Percentiles rank a stretch among this genome's conserved stretches.
Conservation (phyloP, 768 basidiomycete species). For the Leccinum fibrillosum region DNA sequence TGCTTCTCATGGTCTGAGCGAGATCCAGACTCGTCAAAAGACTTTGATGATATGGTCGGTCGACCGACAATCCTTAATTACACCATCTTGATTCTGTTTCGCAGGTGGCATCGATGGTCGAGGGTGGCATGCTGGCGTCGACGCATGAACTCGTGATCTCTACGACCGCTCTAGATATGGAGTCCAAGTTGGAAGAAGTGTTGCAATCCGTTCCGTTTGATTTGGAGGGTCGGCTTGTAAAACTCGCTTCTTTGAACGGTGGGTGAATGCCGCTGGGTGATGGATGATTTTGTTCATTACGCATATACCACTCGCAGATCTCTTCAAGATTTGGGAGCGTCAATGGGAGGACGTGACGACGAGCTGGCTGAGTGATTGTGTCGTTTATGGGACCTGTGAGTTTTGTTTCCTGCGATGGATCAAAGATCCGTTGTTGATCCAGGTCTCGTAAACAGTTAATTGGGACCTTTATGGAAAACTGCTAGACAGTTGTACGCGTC, state of each 20-base stretch:
- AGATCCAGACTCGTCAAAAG: slow-evolving; percentile 38
- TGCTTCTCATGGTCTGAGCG: slow-evolving; percentile 58
- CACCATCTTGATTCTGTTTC: slow-evolving; percentile 3
- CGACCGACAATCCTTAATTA: neutral
- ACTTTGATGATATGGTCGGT: slow-evolving; percentile 62
- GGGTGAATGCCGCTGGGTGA: slow-evolving; percentile 18
- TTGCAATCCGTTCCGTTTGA: slow-evolving; percentile 49
- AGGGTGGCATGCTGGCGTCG: slow-evolving; percentile 41
- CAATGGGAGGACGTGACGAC: slow-evolving; percentile 22
- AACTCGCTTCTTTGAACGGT: slow-evolving; percentile 47
- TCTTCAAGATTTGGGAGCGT: slow-evolving; percentile 25
- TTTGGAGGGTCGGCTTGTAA: slow-evolving; percentile 53
- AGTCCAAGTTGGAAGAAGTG: slow-evolving; percentile 47
- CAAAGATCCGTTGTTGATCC: neutral
- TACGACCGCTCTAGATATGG: slow-evolving; percentile 51
- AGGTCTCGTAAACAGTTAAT: slow-evolving; percentile 40
- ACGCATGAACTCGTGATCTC: slow-evolving; percentile 48
- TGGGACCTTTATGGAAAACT: slow-evolving; percentile 53
- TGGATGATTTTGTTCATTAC: neutral
- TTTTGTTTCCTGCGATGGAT: neutral
- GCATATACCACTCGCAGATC: slow-evolving; percentile 10
- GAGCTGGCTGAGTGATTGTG: slow-evolving; percentile 23
- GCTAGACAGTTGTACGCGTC: slow-evolving; percentile 36
- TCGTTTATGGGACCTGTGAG: slow-evolving; percentile 46
- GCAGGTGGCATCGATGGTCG: slow-evolving; percentile 49